A percentile compares a stretch with the other conserved stretches of the same genome.
phyloP scores from a whole-genome alignment of 2,329 filamentous ascomycete genomes.

The Botryotinia calthae region DNA sequence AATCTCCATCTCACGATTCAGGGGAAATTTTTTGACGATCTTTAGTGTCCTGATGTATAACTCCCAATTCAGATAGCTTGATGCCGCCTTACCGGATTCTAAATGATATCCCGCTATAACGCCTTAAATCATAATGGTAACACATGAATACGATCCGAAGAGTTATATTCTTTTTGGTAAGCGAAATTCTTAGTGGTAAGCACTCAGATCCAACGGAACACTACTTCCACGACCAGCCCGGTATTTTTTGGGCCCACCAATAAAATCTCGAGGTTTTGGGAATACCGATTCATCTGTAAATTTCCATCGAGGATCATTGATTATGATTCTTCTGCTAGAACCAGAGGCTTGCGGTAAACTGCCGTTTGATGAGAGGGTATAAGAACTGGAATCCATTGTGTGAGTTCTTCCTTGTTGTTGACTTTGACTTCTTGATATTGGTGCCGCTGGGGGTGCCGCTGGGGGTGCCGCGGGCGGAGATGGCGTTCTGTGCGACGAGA shows the following conservation, averaged over 20 bases:
- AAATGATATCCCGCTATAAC: constrained; percentile 19
- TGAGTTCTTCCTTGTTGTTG: constrained; percentile 50
- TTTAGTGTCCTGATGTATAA: constrained; percentile 3
- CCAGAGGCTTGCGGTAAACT: constrained; percentile 47
- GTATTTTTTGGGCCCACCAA: constrained; percentile 73
- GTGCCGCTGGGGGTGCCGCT: constrained; percentile 40
- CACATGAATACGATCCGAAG: constrained; percentile 12
- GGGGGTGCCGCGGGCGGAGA: constrained; percentile 40
- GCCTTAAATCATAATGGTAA: constrained; percentile 21
- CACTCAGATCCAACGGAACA: constrained; percentile 80
- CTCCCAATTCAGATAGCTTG: constrained; percentile 12
- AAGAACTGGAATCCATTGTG: constrained; percentile 72
- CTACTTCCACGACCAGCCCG: constrained; percentile 89
- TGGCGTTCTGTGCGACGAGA: constrained; percentile 39
- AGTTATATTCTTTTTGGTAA: background rate
- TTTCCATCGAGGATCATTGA: constrained; percentile 80
- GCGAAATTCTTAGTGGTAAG: constrained; percentile 36
- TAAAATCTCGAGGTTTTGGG: constrained; percentile 81
- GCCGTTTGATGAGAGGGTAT: constrained; percentile 68
- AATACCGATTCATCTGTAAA: constrained; percentile 81
- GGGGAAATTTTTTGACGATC: background rate
- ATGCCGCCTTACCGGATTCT: constrained; percentile 17
- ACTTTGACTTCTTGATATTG: constrained; percentile 41
- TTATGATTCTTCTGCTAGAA: constrained; percentile 49
- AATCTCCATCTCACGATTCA: background rate